Conservation (phyloP, 2,329 filamentous ascomycete species). For the Amauroascus niger region DNA sequence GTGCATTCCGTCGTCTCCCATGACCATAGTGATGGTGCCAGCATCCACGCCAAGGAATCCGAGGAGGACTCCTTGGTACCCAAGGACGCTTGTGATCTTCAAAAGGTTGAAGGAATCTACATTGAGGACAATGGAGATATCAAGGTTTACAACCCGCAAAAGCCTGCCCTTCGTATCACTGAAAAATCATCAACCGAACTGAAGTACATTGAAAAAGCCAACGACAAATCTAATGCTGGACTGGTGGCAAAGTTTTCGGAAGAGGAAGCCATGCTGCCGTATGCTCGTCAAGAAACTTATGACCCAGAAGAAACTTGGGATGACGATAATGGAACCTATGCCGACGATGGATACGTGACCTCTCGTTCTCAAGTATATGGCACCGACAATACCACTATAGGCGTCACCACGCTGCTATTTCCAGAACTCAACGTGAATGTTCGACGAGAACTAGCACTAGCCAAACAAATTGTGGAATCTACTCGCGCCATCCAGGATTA, state of each 20-base stretch:
- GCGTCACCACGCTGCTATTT: conserved; percentile 56
- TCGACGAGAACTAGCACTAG: conserved; percentile 61
- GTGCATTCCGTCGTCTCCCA: neutral
- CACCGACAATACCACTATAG: conserved; percentile 61
- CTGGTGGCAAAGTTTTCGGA: neutral
- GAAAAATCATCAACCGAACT: neutral
- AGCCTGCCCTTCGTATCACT: neutral
- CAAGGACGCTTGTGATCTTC: conserved; percentile 9
- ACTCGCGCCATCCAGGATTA: conserved; percentile 58
- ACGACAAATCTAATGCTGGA: neutral
- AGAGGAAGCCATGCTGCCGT: neutral
- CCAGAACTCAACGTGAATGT: conserved; percentile 62
- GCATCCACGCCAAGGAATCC: conserved; percentile 7
- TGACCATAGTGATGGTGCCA: neutral
- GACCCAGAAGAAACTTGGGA: conserved; percentile 54
- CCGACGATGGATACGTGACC: conserved; percentile 61
- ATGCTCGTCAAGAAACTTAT: neutral
- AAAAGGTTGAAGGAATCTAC: conserved; percentile 24
- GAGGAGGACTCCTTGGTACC: conserved; percentile 3
- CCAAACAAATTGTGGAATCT: conserved; percentile 56
- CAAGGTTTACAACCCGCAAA: conserved; percentile 18
- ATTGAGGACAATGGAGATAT: conserved; percentile 23
- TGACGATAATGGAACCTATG: conserved; percentile 66
- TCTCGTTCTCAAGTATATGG: conserved; percentile 64
- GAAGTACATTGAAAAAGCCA: neutral